Evolutionary conservation across 2,329 filamentous ascomycete species (phyloP).

Genomic region (Colletotrichum viniferum): DNA sequence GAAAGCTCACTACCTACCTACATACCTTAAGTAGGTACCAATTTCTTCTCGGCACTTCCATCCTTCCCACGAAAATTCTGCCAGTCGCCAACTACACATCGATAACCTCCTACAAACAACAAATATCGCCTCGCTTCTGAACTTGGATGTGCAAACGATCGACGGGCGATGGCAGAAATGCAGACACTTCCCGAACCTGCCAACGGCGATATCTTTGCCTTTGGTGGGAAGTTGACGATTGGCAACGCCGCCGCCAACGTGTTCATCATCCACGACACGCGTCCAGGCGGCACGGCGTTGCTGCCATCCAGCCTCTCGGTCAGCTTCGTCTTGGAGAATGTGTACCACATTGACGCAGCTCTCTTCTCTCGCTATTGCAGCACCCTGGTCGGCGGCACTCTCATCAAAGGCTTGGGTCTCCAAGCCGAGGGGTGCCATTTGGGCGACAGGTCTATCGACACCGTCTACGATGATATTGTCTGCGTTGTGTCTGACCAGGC

Average conservation of each 20-base stretch:
- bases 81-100: background rate
- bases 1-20: background rate
- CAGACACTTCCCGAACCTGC: background rate
- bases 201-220: background rate
- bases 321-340: constrained; percentile 1
- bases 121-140: background rate
- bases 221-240: background rate
- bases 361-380: background rate
- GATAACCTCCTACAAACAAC: background rate
- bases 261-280: background rate
- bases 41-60: background rate
- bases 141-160: background rate
- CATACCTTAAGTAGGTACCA: background rate
- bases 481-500: background rate
- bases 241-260: constrained; percentile 2
- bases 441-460: background rate
- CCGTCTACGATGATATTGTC: constrained; percentile 6
- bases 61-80: background rate
- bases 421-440: background rate
- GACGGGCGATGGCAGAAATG: background rate
- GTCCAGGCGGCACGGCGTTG: background rate
- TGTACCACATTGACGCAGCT: constrained; percentile 1
- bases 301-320: background rate
- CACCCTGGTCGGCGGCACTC: background rate
- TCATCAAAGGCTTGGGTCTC: constrained; percentile 7